A percentile compares a stretch with the other conserved stretches of the same genome.
Evolutionary conservation across 495 filamentous ascomycete genomes (phyloP).

Genomic region (Aspergillus saccharolyticus): DNA sequence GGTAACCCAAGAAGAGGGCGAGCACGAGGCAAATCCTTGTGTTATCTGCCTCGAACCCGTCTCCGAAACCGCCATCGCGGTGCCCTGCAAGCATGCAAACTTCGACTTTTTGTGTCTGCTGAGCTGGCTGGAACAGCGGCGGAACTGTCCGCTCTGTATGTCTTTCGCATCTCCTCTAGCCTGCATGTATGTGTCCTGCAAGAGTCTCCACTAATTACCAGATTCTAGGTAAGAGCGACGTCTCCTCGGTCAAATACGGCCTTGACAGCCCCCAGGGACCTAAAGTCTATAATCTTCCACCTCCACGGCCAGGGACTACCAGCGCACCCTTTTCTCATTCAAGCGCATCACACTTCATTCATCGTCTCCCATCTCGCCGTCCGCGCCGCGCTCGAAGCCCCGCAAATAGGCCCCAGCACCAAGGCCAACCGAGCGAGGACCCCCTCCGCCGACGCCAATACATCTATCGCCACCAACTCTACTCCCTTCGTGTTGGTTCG

Average conservation of each 20-base stretch:
- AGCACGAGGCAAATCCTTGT: constrained; percentile 34
- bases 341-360: constrained; percentile 8
- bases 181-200: neutral
- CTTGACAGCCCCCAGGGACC: constrained; percentile 47
- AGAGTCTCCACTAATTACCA: constrained; percentile 12
- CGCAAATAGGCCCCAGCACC: neutral
- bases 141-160: constrained; percentile 71
- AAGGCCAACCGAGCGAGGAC: constrained; percentile 39
- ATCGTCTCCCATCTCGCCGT: constrained; percentile 17
- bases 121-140: constrained; percentile 72
- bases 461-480: constrained; percentile 72
- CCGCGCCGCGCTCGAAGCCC: constrained; percentile 22
- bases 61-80: constrained; percentile 62
- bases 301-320: constrained; percentile 7
- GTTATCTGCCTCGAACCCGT: constrained; percentile 69
- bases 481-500: constrained; percentile 78
- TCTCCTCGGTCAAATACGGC: constrained; percentile 66
- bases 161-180: neutral
- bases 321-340: constrained; percentile 1
- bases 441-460: constrained; percentile 64
- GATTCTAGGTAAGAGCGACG: constrained; percentile 51
- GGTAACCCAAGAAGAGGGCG: constrained; percentile 37
- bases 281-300: constrained; percentile 49
- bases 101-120: constrained; percentile 83
- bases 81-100: constrained; percentile 71